A percentile compares a stretch with the other conserved stretches of the same genome.
Evolutionary conservation across 208 protist species (phyloP).

Genomic region (Herpetomonas tarakana): DNA sequence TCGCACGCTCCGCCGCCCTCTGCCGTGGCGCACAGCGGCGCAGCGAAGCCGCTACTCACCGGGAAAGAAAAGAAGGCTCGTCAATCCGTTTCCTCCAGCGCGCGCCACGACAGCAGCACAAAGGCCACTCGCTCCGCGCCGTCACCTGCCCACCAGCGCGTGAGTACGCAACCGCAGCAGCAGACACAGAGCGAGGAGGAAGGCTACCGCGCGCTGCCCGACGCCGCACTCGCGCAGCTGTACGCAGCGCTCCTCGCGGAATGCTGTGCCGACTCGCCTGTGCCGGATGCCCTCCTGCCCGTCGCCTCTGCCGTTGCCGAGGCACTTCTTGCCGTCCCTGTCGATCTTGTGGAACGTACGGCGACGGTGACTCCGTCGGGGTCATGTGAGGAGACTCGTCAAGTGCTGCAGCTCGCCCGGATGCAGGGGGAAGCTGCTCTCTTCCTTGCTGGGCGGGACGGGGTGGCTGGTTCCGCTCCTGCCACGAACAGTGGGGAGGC

Average conservation of each 20-base stretch:
- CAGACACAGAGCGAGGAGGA: no score
- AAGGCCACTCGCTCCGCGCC: not conserved
- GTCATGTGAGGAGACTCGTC: conserved; percentile 1
- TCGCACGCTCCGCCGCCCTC: no score
- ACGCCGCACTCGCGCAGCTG: conserved; percentile 18
- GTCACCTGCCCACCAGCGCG: no score
- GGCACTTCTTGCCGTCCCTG: conserved; percentile 16
- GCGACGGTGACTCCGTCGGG: conserved; percentile 11
- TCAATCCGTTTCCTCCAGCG: no score
- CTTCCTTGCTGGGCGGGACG: conserved; percentile 8
- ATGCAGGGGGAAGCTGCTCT: conserved; percentile 22
- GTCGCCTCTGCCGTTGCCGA: conserved; percentile 58
- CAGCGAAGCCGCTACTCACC: no score
- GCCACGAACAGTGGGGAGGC: no score
- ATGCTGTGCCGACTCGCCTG: conserved; percentile 31
- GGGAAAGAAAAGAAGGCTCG: no score
- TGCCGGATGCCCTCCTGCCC: conserved; percentile 38
- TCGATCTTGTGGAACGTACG: not conserved
- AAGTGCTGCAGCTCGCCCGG: not conserved
- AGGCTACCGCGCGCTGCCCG: not conserved
- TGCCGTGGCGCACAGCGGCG: no score
- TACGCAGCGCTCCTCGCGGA: conserved; percentile 62
- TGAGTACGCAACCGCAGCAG: no score
- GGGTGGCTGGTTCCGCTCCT: no score
- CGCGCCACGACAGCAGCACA: no score